These are phyloP conservation scores for Colletotrichum sp. DNA, from an alignment of 2,329 filamentous ascomycete species.

Conservation along the genomic window DNA sequence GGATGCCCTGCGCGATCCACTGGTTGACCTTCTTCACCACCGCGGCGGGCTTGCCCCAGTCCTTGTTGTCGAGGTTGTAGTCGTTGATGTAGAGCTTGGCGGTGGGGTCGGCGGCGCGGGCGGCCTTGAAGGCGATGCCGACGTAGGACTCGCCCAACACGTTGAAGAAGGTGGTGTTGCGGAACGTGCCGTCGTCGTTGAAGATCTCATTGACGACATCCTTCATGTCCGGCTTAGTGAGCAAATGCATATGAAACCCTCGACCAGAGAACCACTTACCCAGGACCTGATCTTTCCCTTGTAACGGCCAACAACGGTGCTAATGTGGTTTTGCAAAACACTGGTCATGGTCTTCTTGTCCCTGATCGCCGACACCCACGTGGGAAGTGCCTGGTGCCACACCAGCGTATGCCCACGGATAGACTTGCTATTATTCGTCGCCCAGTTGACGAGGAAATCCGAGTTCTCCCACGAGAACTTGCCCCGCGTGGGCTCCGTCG, in stretches of 20 bases:
- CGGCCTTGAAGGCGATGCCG: constrained; percentile 71
- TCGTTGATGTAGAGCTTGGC: constrained; percentile 81
- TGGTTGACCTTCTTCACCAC: constrained; percentile 66
- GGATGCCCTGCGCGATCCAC: constrained; percentile 66
- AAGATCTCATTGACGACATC: constrained; percentile 72
- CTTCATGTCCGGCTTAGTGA: constrained; percentile 22
- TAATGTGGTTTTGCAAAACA: constrained; percentile 66
- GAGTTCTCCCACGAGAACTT: constrained; percentile 60
- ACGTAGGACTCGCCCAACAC: constrained; percentile 75
- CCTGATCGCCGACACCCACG: constrained; percentile 63
- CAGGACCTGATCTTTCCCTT: constrained; percentile 68
- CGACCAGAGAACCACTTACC: constrained; percentile 33
- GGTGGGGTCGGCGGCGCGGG: constrained; percentile 67
- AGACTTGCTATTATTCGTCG: constrained; percentile 57
- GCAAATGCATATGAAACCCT: not conserved
- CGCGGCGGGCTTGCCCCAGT: constrained; percentile 59
- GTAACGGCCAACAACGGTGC: constrained; percentile 61
- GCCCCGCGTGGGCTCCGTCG: constrained; percentile 51
- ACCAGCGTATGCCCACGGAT: constrained; percentile 71
- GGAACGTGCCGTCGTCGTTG: constrained; percentile 63
- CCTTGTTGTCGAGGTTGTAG: constrained; percentile 69
- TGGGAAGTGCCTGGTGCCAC: constrained; percentile 65
- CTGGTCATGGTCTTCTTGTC: constrained; percentile 57
- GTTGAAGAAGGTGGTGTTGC: constrained; percentile 66
- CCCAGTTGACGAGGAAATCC: constrained; percentile 66